A percentile compares a stretch with the other conserved stretches of the same genome.
Conservation (phyloP, 106 monocot species). For the Posidonia australis region DNA sequence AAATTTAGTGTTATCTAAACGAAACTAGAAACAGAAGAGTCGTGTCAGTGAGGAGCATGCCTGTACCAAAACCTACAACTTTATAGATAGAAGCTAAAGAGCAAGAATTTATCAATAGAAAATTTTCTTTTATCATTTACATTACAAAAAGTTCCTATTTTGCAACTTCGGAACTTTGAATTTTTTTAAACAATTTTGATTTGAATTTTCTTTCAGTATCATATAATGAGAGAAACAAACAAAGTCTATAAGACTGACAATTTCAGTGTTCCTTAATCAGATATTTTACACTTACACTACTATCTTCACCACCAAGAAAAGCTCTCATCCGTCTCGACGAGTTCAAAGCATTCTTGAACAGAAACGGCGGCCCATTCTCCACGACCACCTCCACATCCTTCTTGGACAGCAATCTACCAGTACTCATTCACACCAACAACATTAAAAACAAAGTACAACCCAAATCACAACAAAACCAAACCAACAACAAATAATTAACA, state of each 20-base stretch:
- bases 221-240: not conserved
- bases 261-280: not conserved
- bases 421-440: not conserved
- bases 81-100: not conserved
- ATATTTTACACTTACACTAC: conserved; percentile 33
- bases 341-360: conserved; percentile 58
- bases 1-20: not conserved
- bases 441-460: not conserved
- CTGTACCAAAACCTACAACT: not conserved
- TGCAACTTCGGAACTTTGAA: too few species aligned
- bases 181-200: not conserved
- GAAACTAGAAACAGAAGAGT: not conserved
- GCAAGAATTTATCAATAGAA: too few species aligned
- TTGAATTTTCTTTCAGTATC: not conserved
- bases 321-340: conserved; percentile 40
- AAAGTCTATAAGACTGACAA: too few species aligned
- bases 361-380: conserved; percentile 44
- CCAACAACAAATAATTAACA: conserved; percentile 1
- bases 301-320: conserved; percentile 31
- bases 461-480: not conserved
- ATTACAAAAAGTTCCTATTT: too few species aligned
- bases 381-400: conserved; percentile 58
- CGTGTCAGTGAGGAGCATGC: not conserved
- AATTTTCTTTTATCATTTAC: too few species aligned
- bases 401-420: conserved; percentile 49